These are phyloP conservation scores for Xylaria grammica DNA, from an alignment of 495 filamentous ascomycete species.

Conservation along the genomic window DNA sequence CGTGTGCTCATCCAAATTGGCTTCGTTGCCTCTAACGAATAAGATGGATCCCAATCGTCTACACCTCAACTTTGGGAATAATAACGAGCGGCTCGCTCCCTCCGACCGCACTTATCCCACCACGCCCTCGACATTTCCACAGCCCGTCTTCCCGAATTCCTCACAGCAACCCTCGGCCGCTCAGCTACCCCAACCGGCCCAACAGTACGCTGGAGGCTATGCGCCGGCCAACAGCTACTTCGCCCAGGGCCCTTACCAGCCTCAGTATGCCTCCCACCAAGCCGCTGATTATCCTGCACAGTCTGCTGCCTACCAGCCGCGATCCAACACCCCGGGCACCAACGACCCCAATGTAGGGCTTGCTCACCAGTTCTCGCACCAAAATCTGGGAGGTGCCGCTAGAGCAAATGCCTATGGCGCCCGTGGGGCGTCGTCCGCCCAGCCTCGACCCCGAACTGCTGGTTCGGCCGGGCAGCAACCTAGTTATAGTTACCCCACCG, in stretches of 20 bases:
- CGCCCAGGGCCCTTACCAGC: conserved; percentile 47
- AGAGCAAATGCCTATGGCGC: conserved; percentile 66
- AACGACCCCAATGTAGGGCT: conserved; percentile 82
- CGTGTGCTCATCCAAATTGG: neutral
- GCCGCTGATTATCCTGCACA: conserved; percentile 30
- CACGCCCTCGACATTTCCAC: conserved; percentile 94
- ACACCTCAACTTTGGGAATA: conserved; percentile 73
- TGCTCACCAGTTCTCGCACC: conserved; percentile 94
- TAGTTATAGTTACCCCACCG: conserved; percentile 68
- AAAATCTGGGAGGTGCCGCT: conserved; percentile 79
- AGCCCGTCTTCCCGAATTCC: conserved; percentile 73
- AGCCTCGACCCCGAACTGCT: conserved; percentile 74
- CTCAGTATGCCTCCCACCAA: conserved; percentile 18
- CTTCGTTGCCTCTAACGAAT: neutral
- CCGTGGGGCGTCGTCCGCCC: conserved; percentile 72
- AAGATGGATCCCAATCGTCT: conserved; percentile 64
- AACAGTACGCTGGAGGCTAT: conserved; percentile 53
- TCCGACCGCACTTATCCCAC: conserved; percentile 90
- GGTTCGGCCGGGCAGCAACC: conserved; percentile 64
- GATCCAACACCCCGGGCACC: conserved; percentile 59
- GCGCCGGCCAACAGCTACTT: conserved; percentile 63
- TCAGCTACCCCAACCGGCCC: conserved; percentile 42
- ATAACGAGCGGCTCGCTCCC: conserved; percentile 66
- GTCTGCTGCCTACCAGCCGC: conserved; percentile 58
- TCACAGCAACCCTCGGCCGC: conserved; percentile 55